Evolutionary conservation across 306 rosid species (phyloP).

Genomic region (Trifolium fragiferum): DNA sequence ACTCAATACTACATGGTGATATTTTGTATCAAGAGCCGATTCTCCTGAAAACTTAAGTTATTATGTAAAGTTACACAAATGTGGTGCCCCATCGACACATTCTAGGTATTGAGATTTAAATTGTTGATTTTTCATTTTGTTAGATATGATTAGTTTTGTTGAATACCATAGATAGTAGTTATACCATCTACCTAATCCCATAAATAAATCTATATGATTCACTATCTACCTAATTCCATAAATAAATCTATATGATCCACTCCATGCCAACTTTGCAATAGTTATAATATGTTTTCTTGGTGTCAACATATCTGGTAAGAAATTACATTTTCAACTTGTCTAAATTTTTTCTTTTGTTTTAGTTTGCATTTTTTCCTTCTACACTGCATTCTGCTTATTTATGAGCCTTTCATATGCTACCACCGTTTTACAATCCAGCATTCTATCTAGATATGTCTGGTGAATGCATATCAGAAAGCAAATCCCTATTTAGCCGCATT

Average conservation of each 20-base stretch:
- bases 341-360: constrained; percentile 2
- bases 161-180: constrained; percentile 10
- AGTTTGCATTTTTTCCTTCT: constrained; percentile 8
- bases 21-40: not conserved
- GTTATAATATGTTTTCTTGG: constrained; percentile 1
- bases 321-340: constrained; percentile 17
- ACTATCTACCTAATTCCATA: not conserved
- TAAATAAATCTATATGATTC: not conserved
- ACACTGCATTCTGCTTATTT: constrained; percentile 7
- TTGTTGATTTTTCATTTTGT: constrained; percentile 13
- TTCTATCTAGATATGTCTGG: constrained; percentile 13
- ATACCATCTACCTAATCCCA: not conserved
- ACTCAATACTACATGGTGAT: not conserved
- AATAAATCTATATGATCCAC: not conserved
- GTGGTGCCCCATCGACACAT: constrained; percentile 3
- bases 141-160: not conserved
- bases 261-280: not conserved
- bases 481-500: constrained; percentile 6
- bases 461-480: constrained; percentile 24
- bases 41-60: not conserved
- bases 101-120: not conserved
- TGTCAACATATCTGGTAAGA: not conserved
- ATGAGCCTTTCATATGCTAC: constrained; percentile 9
- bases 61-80: not conserved
- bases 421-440: constrained; percentile 1